A percentile compares a stretch with the other conserved stretches of the same genome.
Evolutionary conservation across 768 basidiomycete species (phyloP).

Genomic region (Lentinula edodes): DNA sequence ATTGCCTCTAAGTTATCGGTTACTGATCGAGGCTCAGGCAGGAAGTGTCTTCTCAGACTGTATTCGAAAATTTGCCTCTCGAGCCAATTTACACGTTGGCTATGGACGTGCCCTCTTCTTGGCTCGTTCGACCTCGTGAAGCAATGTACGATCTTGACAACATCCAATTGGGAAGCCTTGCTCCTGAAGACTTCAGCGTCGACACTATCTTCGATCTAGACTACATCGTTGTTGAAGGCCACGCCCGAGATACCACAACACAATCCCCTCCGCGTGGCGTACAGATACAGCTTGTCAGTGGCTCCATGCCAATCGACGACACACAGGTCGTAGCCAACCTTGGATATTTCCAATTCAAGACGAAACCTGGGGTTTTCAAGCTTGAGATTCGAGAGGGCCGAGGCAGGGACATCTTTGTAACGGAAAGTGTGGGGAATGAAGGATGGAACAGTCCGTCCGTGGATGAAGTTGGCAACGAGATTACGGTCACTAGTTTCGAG

Average conservation of each 20-base stretch:
- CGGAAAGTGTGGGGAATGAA: slow-evolving; percentile 84
- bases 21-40: slow-evolving; percentile 29
- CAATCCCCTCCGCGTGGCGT: slow-evolving; percentile 81
- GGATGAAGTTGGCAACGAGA: slow-evolving; percentile 60
- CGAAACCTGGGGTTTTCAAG: slow-evolving; percentile 81
- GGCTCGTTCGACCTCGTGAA: slow-evolving; percentile 89
- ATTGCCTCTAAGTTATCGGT: background rate
- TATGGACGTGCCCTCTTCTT: slow-evolving; percentile 86
- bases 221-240: slow-evolving; percentile 90
- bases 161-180: slow-evolving; percentile 72
- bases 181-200: slow-evolving; percentile 55
- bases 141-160: slow-evolving; percentile 94
- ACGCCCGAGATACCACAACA: slow-evolving; percentile 70
- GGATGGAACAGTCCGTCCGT: slow-evolving; percentile 82
- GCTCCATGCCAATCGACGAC: slow-evolving; percentile 57
- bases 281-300: slow-evolving; percentile 73
- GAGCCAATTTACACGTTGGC: slow-evolving; percentile 93
- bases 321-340: slow-evolving; percentile 93
- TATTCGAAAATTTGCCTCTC: slow-evolving; percentile 69
- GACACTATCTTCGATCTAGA: slow-evolving; percentile 85
- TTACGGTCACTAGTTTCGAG: slow-evolving; percentile 86
- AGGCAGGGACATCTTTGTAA: slow-evolving; percentile 70
- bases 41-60: slow-evolving; percentile 51
- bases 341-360: slow-evolving; percentile 95
- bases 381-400: slow-evolving; percentile 80